Percentiles rank a stretch among this genome's conserved stretches.
Conservation (phyloP, 2,329 filamentous ascomycete genomes). For the Trichoderma endophyticum region DNA sequence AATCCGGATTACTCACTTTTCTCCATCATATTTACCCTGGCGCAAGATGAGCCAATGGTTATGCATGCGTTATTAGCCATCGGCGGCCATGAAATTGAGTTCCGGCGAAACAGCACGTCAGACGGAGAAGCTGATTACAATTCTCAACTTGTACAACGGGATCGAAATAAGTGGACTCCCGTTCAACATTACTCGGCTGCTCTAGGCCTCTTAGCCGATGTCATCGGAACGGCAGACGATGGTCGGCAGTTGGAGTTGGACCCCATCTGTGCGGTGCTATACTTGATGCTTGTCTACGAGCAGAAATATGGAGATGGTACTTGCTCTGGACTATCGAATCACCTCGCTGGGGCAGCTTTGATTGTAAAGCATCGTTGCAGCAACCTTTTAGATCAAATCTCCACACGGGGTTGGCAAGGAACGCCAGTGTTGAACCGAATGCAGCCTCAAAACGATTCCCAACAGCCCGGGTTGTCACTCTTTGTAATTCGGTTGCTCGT, state of each 20-base stretch:
- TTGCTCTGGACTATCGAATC: slow-evolving; percentile 31
- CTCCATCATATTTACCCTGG: slow-evolving; percentile 35
- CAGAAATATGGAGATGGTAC: slow-evolving; percentile 36
- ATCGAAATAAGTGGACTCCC: slow-evolving; percentile 19
- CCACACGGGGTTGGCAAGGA: slow-evolving; percentile 4
- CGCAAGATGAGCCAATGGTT: slow-evolving; percentile 32
- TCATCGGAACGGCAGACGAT: slow-evolving; percentile 24
- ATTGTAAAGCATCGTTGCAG: slow-evolving; percentile 30
- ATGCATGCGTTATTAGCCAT: slow-evolving; percentile 38
- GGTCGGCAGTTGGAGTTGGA: slow-evolving; percentile 29
- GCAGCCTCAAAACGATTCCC: slow-evolving; percentile 3
- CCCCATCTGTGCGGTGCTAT: slow-evolving; percentile 31
- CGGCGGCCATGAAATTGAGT: slow-evolving; percentile 31
- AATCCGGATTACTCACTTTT: slow-evolving; percentile 35
- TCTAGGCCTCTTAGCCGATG: slow-evolving; percentile 31
- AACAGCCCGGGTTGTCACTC: slow-evolving; percentile 25
- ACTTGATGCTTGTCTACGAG: slow-evolving; percentile 38
- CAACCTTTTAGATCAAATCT: slow-evolving; percentile 14
- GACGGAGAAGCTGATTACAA: neutral
- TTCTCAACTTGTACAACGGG: slow-evolving; percentile 1
- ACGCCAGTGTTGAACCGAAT: slow-evolving; percentile 1
- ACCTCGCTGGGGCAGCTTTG: slow-evolving; percentile 32
- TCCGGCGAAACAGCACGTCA: slow-evolving; percentile 21
- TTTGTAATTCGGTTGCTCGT: slow-evolving; percentile 35
- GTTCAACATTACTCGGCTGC: slow-evolving; percentile 33